A percentile compares a stretch with the other conserved stretches of the same genome.
Evolutionary conservation across 2,329 filamentous ascomycete genomes (phyloP).

Genomic region (Macroventuria anomochaeta): DNA sequence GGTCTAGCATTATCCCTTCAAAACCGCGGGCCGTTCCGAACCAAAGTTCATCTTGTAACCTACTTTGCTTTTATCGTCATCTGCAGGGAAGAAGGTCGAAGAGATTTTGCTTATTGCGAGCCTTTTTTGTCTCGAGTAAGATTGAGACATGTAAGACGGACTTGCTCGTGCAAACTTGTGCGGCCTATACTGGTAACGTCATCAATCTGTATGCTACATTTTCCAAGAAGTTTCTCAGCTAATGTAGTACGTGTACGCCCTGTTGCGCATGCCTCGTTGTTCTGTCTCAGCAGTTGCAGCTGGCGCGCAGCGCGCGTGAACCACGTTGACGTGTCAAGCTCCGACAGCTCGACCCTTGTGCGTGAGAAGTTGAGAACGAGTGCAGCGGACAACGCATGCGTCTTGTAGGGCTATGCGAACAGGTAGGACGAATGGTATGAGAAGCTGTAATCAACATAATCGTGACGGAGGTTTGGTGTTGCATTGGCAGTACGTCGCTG

Average conservation of each 20-base stretch:
- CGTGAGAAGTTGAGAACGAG: not conserved
- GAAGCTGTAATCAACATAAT: not conserved
- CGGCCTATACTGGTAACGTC: too few relatives aligned
- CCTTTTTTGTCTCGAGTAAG: too few relatives aligned
- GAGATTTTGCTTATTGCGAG: not conserved
- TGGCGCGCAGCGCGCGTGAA: slow-evolving; percentile 37
- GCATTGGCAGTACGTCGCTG: slow-evolving; percentile 1
- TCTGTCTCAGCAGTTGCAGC: slow-evolving; percentile 9
- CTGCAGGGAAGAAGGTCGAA: not conserved
- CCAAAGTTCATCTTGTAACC: not conserved
- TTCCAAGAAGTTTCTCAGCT: not conserved
- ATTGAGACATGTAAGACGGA: too few relatives aligned
- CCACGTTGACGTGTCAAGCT: slow-evolving; percentile 43
- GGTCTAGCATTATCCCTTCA: slow-evolving; percentile 6
- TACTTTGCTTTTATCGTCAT: slow-evolving; percentile 4
- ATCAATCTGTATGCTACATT: too few relatives aligned
- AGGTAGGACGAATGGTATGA: slow-evolving; percentile 28
- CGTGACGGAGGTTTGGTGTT: slow-evolving; percentile 14
- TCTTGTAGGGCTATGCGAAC: slow-evolving; percentile 27
- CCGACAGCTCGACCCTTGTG: not conserved
- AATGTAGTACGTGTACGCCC: not conserved
- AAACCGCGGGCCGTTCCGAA: slow-evolving; percentile 9
- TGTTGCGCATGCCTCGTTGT: not conserved
- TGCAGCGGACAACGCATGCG: slow-evolving; percentile 30
- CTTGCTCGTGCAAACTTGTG: too few relatives aligned